Evolutionary conservation across 1,284 basidiomycete species (phyloP).

Genomic region (Malassezia slooffiae): DNA sequence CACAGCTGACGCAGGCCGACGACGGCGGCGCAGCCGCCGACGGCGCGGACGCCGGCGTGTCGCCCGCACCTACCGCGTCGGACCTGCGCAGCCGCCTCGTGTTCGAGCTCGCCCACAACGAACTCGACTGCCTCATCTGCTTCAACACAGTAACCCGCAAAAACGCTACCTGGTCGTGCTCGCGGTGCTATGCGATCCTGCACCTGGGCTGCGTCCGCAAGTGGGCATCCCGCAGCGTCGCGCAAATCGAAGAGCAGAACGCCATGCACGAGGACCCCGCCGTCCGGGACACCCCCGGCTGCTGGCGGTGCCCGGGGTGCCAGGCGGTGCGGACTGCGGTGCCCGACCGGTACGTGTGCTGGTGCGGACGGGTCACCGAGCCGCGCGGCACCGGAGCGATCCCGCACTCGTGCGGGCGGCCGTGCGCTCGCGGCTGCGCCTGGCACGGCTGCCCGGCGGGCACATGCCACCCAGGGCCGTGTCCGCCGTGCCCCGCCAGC

Average conservation of each 20-base stretch:
- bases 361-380: constrained; percentile 33
- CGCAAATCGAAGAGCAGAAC: constrained; percentile 39
- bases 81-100: constrained; percentile 38
- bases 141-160: constrained; percentile 34
- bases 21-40: constrained; percentile 12
- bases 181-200: constrained; percentile 39
- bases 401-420: constrained; percentile 40
- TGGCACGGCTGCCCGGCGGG: constrained; percentile 33
- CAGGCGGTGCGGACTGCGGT: constrained; percentile 34
- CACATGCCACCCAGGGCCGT: constrained; percentile 42
- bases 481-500: constrained; percentile 39
- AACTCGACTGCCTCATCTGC: constrained; percentile 44
- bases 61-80: too few relatives aligned
- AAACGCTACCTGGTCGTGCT: constrained; percentile 39
- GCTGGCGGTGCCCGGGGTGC: constrained; percentile 44
- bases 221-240: constrained; percentile 41
- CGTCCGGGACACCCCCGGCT: constrained; percentile 30
- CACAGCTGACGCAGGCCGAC: neutral
- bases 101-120: constrained; percentile 32
- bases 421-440: constrained; percentile 20
- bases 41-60: too few relatives aligned
- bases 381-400: constrained; percentile 23
- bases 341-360: constrained; percentile 40
- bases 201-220: constrained; percentile 39
- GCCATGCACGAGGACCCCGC: constrained; percentile 41